Conservation (phyloP, 75 land plant genomes). For the Chamaecyparis obtusa region DNA sequence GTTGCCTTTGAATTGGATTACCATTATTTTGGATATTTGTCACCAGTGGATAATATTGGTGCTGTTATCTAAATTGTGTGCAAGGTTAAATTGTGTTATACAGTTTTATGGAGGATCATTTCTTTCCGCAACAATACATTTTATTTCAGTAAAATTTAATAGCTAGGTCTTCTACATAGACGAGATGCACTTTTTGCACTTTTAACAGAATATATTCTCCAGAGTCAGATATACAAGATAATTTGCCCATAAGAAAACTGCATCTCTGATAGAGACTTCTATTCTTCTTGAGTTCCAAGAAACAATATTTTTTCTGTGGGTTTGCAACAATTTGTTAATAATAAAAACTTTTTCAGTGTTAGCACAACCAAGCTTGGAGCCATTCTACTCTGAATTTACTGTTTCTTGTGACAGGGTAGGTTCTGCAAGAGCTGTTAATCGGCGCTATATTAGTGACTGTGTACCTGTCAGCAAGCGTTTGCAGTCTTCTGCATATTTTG, state of each 20-base stretch:
- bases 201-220: background rate
- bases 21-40: background rate
- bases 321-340: background rate
- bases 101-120: background rate
- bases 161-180: too few relatives aligned
- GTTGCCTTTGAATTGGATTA: background rate
- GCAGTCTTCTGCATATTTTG: slow-evolving; percentile 72
- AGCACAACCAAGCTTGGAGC: background rate
- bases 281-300: background rate
- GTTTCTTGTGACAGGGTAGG: slow-evolving; percentile 45
- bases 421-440: slow-evolving; percentile 75
- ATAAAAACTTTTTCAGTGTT: background rate
- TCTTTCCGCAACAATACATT: background rate
- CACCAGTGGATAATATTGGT: background rate
- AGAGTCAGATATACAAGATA: background rate
- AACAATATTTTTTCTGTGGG: background rate
- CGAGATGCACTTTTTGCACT: background rate
- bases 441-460: slow-evolving; percentile 74
- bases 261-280: background rate
- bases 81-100: background rate
- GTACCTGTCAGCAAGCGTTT: slow-evolving; percentile 54
- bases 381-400: background rate
- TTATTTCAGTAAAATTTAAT: too few relatives aligned
- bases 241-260: background rate
- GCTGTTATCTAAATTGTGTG: background rate